A percentile compares a stretch with the other conserved stretches of the same genome.
These are phyloP conservation scores for Phragmites australis DNA, from an alignment of 176 grass and related monocot species.

Conservation along the genomic window DNA sequence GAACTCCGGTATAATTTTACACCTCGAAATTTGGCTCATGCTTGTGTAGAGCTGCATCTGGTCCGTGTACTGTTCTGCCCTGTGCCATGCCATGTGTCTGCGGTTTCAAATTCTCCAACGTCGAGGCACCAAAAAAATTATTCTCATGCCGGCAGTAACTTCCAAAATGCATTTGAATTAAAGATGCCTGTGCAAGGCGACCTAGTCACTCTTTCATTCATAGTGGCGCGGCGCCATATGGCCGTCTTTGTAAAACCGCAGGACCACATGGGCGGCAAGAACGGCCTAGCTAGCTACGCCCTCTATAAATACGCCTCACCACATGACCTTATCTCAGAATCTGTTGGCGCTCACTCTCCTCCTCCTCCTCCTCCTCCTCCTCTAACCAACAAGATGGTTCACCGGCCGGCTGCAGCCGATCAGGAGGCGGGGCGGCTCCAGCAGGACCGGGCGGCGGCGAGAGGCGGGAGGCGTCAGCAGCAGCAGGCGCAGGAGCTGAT, in stretches of 20 bases:
- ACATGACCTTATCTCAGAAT: no score
- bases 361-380: not conserved
- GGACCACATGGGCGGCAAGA: not conserved
- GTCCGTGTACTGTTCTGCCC: no score
- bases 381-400: constrained; percentile 36
- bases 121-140: not conserved
- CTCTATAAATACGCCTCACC: constrained; percentile 32
- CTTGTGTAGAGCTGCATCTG: not conserved
- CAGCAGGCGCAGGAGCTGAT: constrained; percentile 6
- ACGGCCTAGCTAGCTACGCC: no score
- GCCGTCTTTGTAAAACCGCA: not conserved
- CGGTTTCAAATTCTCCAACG: constrained; percentile 14
- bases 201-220: not conserved
- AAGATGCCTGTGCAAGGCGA: constrained; percentile 22
- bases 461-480: constrained; percentile 15
- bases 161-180: constrained; percentile 47
- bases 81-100: constrained; percentile 33
- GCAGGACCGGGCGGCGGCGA: not conserved
- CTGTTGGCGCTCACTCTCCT: not conserved
- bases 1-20: no score
- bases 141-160: constrained; percentile 27
- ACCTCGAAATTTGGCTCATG: not conserved
- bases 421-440: not conserved
- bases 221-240: constrained; percentile 19
- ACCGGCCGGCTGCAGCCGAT: constrained; percentile 19